A percentile compares a stretch with the other conserved stretches of the same genome.
phyloP scores from a whole-genome alignment of 139 green algal genomes.

The Coccomyxa sp. region DNA sequence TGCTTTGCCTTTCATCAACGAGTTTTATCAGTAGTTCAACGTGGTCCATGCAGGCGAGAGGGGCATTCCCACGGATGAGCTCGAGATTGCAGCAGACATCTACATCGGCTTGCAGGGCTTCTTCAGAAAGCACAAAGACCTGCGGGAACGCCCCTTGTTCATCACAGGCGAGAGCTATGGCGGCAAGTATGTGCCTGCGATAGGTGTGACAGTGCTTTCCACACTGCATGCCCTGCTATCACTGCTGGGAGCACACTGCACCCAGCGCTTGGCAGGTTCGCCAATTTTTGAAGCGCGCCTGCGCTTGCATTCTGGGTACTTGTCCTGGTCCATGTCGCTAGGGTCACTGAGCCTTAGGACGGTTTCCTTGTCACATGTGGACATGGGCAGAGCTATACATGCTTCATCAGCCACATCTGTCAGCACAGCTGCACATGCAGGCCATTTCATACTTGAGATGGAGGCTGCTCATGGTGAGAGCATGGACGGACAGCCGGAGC shows the following conservation, averaged over 20 bases:
- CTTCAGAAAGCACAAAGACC: conserved; percentile 16
- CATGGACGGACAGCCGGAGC: not conserved
- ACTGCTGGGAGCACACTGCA: too few species aligned
- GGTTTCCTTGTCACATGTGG: too few species aligned
- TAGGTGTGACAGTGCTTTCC: conserved; percentile 10
- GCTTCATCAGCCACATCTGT: not conserved
- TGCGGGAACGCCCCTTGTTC: conserved; percentile 42
- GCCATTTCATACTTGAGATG: conserved; percentile 58
- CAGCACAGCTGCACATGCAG: not conserved
- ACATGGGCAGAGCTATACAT: too few species aligned
- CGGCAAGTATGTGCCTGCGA: conserved; percentile 54
- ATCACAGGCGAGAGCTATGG: conserved; percentile 56
- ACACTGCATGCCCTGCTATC: not conserved
- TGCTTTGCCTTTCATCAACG: not conserved
- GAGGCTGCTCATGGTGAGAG: not conserved
- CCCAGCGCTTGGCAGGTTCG: not conserved
- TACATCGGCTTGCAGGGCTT: conserved; percentile 46
- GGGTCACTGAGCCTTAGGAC: too few species aligned
- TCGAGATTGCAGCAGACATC: conserved; percentile 43
- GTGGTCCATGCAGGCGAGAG: conserved; percentile 28
- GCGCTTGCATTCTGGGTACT: too few species aligned
- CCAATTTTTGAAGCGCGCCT: not conserved
- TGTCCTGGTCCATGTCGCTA: too few species aligned
- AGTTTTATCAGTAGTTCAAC: not conserved
- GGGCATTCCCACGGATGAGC: conserved; percentile 42